These are phyloP conservation scores for Fraxinus quadrangulata DNA, from an alignment of 257 asterid genomes.

Conservation along the genomic window DNA sequence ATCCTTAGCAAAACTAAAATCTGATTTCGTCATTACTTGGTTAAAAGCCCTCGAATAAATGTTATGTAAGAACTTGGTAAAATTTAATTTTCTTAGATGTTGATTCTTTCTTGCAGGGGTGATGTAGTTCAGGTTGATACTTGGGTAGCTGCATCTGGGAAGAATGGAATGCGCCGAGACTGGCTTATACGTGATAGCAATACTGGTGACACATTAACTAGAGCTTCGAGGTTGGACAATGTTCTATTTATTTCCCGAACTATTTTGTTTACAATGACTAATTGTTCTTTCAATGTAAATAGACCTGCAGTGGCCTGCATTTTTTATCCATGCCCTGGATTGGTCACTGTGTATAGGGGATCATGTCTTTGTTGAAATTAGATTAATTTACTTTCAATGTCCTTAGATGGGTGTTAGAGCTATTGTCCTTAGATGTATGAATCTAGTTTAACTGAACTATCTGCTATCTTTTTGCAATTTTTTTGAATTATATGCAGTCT, in stretches of 20 bases:
- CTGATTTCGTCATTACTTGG: neutral
- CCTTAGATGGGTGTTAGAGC: neutral
- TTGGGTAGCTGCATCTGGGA: conserved; percentile 96
- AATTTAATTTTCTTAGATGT: conserved; percentile 27
- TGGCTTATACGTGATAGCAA: conserved; percentile 84
- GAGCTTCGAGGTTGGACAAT: conserved; percentile 79
- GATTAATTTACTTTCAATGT: conserved; percentile 9
- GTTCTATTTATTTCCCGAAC: neutral
- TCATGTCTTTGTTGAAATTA: conserved; percentile 6
- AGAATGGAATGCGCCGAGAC: conserved; percentile 98
- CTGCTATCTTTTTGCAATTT: conserved; percentile 13
- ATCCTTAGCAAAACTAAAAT: neutral
- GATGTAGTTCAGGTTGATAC: conserved; percentile 97
- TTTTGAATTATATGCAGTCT: conserved; percentile 44
- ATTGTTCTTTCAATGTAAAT: neutral
- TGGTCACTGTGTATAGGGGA: neutral
- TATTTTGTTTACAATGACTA: neutral
- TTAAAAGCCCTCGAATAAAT: conserved; percentile 17
- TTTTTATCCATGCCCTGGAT: neutral
- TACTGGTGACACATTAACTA: conserved; percentile 77
- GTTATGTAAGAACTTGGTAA: neutral
- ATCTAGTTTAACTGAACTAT: conserved; percentile 5
- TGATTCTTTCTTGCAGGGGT: conserved; percentile 57
- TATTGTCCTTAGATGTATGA: neutral
- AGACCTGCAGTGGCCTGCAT: conserved; percentile 6